A percentile compares a stretch with the other conserved stretches of the same genome.
Conservation (phyloP, 2,329 filamentous ascomycete species). For the Emergomyces africanus region DNA sequence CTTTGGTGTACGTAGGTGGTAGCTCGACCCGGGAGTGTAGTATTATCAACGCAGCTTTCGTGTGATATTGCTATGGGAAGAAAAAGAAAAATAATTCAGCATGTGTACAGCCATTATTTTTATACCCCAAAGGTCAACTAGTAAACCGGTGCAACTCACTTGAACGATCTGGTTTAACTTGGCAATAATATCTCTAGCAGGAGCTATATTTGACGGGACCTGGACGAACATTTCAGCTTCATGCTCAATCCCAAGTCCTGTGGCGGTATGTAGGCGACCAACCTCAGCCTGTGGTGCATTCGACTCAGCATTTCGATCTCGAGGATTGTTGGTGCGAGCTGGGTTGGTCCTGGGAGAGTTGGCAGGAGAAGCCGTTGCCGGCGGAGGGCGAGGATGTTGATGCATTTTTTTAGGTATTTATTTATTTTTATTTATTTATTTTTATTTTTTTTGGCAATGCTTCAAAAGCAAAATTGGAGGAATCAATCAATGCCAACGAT, state of each 20-base stretch:
- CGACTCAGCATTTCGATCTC: conserved; percentile 45
- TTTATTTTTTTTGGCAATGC: conserved; percentile 12
- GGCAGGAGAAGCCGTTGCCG: conserved; percentile 59
- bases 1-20: conserved; percentile 42
- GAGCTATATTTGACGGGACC: conserved; percentile 33
- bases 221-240: conserved; percentile 31
- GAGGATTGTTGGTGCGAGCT: conserved; percentile 61
- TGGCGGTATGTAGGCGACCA: conserved; percentile 36
- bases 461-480: neutral
- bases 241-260: conserved; percentile 39
- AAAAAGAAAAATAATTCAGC: conserved; percentile 15
- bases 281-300: conserved; percentile 42
- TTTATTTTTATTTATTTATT: neutral
- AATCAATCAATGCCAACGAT: neutral
- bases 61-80: conserved; percentile 64
- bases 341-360: conserved; percentile 60
- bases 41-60: conserved; percentile 74
- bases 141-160: conserved; percentile 37
- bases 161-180: conserved; percentile 92
- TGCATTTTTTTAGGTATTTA: conserved; percentile 61
- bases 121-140: neutral
- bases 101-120: conserved; percentile 19
- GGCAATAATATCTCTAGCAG: conserved; percentile 54
- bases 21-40: conserved; percentile 68
- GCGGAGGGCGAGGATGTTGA: conserved; percentile 69